Evolutionary conservation across 306 rosid species (phyloP), one percentile per base, ranked within the genome.

Genomic region (Dryas alaskensis): DNA sequence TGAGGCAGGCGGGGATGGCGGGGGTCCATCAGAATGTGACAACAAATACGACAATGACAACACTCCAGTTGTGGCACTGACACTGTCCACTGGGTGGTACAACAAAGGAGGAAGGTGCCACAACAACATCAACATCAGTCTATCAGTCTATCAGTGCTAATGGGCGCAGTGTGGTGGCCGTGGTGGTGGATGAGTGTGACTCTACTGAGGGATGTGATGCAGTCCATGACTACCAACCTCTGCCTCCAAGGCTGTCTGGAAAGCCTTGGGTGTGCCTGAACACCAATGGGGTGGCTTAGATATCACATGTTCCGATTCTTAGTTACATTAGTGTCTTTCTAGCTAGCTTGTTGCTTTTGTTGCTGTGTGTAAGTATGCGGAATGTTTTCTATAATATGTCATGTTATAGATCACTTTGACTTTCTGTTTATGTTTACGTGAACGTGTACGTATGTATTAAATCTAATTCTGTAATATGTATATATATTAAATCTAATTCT

Each of bases 121-220:
- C 0, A 25, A 74, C 5, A 27, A 59, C 7, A 69, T 87, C 40
- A 73, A n/a, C 27, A 80, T 87, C 5, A 3, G 12, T 31, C 22
- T 22, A 22, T 22, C 22, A 22, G 12, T 31, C 22, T 22, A 22
- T 22, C 22, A 22, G 22, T 22, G 91, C 64, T 0, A 82, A 87
- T 63, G 87, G 91, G 3, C 74, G 19, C 12, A 77, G 43, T 1
- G 88, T 83, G 10, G 60, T 47, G 37, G 91, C 87, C 0, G 61
- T 9, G 72, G 91, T 87, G 60, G 86, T 87, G 31, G 91, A 87
- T 8, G 89, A 84, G 59, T 87, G 89, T 80, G 91, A 84, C 25
- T 84, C 91, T 1, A 80, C 76, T 2, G 47, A 0, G 53, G 91
- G 91, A 7, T 85, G 82, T 55, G 86, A 85, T 74, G 44, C 52